Evolutionary conservation across 164 flowering plant species (phyloP), one percentile per base, ranked within the genome.

Genomic region (Akebia trifoliata): DNA sequence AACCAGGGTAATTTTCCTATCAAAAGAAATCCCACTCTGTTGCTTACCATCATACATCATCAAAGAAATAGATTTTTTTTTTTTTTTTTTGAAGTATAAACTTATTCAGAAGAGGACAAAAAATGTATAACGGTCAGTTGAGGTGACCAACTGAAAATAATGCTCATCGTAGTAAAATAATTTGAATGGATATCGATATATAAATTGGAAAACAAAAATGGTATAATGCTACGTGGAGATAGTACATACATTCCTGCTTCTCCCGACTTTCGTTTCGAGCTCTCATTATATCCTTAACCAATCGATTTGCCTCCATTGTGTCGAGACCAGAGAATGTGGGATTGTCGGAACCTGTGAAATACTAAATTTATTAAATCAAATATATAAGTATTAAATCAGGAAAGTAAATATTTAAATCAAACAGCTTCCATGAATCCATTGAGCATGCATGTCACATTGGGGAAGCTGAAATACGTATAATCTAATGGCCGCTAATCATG

Each of bases 301-400:
- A 66, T 57, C 53, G 70, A 61, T 74, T 70, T 8, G 91, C 97
- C 54, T 73, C 86, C 6, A 69, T 39, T 48, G 76, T 76, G 35
- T 92, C 93, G 48, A 70, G 75, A 61, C 38, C 49, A 9, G 95
- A 79, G 37, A 87, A 82, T 86, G 77, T 80, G 50, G 83, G 68
- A 60, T 70, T 82, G n/a, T 90, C 97, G 66, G 98, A 92, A 74
- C 98, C 96, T 90, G 67, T 24, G 46, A 55, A 68, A 56, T 10
- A 54, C 62, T 39, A 38, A 15, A 42, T 53, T 12, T 3, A 15
- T 7, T 32, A 36, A 9, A 26, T 48, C 3, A 15, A 8, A 31
- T 22, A 17, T 47, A 2, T 15, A 58, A 32, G 10, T 20, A 35
- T 24, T 15, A 31, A 31, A 21, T 15, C 45, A 26, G 26, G 14